phyloP scores from a whole-genome alignment of 306 rosid genomes.

The Lathyrus aphaca region DNA sequence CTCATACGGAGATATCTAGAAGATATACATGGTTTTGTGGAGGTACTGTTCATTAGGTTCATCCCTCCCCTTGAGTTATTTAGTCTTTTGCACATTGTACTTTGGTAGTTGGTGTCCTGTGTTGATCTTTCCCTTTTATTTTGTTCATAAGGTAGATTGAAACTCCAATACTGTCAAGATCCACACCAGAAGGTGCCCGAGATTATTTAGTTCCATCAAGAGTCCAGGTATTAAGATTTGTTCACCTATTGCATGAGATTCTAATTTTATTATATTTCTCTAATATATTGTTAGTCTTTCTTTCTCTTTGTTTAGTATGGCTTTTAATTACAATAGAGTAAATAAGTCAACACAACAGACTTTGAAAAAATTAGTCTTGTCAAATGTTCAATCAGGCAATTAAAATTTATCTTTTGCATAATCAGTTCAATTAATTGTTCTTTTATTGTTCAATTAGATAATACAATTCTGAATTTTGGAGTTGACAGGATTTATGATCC shows the following conservation, averaged over 20 bases:
- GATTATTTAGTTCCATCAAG: conserved; percentile 98
- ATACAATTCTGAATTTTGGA: conserved; percentile 1
- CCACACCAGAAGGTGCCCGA: conserved; percentile 98
- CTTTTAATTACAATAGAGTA: conserved; percentile 17
- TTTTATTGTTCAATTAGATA: neutral
- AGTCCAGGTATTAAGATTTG: conserved; percentile 73
- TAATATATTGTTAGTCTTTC: conserved; percentile 3
- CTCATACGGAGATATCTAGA: conserved; percentile 85
- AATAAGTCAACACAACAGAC: conserved; percentile 19
- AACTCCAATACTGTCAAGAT: conserved; percentile 96
- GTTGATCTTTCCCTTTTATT: conserved; percentile 55
- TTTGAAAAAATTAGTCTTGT: conserved; percentile 21
- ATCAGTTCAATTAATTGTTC: conserved; percentile 3
- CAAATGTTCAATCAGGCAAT: neutral
- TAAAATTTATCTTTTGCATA: conserved; percentile 5
- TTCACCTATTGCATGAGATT: conserved; percentile 29
- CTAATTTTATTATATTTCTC: conserved; percentile 30
- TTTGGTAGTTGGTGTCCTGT: conserved; percentile 27
- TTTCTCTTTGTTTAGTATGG: conserved; percentile 1
- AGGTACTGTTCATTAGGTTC: conserved; percentile 62
- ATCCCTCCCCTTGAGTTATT: conserved; percentile 9
- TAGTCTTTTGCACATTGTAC: conserved; percentile 14
- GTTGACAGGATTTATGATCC: neutral
- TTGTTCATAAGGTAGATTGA: conserved; percentile 94
- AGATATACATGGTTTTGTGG: conserved; percentile 84